Base-by-base conservation (phyloP, 805 yeast genomes). In the Yarrowia bubula region DNA sequence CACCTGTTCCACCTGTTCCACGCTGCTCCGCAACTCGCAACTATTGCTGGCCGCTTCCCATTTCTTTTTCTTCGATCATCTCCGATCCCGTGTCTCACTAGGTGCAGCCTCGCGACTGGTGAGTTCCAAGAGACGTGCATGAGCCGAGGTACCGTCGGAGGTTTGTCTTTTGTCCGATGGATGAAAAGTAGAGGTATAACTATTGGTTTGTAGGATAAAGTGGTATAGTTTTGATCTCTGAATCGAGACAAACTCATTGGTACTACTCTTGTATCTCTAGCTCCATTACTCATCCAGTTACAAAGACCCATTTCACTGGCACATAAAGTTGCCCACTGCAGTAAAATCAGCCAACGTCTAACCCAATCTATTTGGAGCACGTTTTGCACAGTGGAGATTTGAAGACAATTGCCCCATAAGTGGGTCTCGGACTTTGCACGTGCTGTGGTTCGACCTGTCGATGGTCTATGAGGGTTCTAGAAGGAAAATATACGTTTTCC, bases 121-220 rank as follows among this genome's bases (percentile, higher is more conserved):
- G 28, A 22, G 28, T 22, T 22, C 7, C 28, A 43, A 8, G n/a
- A 11, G 31, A 43, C 31, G 17, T 44, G 50, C 55, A 48, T 48
- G 55, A 48, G 55, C 55, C 55, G 55, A 48, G 55, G 55, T 47
- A 15, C 31, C 15, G 31, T 48, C 55, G 55, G 55, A 33, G 39
- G 53, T 15, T 32, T 46, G 28, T 22, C 28, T 22, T 22, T 22
- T 22, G 28, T 22, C 28, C 28, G 28, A 22, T 22, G 28, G 28
- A 22, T 3, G 28, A 22, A 3, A 22, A 22, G 28, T 3, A 3
- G 28, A 5, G 3, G 28, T 22, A 5, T 3, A 22, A 5, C 5
- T 3, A 22, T 3, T 22, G 5, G 3, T 3, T 22, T 22, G 28
- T 22, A 22, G 28, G 28, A 5, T 22, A 22, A 3, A 3, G 3